Evolutionary conservation across 2,329 filamentous ascomycete genomes (phyloP), one percentile per base, ranked within the genome.

Genomic region (Geosmithia flava): DNA sequence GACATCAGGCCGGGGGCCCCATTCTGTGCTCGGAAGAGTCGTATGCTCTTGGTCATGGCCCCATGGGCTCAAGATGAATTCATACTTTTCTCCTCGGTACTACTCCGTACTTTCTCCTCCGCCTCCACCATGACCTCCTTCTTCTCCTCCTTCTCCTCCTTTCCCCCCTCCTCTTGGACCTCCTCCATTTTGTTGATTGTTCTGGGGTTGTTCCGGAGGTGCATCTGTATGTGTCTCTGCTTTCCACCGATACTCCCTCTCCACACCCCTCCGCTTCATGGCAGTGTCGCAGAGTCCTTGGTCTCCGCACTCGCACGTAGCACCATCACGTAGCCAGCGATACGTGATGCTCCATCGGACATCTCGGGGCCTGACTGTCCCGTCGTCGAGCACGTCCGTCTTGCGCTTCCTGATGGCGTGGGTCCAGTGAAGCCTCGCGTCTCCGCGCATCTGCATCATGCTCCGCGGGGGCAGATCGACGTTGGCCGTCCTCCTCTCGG

Each of bases 301-400:
- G 51, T 77, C 59, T 2, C 73, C 74, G 53, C 74, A 78, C 47
- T 71, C 70, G 50, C 74, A 78, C 11, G 64, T 62, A 1, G 59
- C 66, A 0, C 66, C 65, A 6, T 67, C 59, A 7, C 74, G 60
- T 6, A 75, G 53, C 74, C 74, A 78, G 1, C 74, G 66, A 54
- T 74, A 78, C 2, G 74, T 78, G 42, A 78, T 65, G 54, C 74
- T 78, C 74, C 74, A 78, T 7, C 74, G 63, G 29, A 75, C 63
- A 2, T 51, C 54, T 0, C 74, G 61, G 37, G 53, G 50, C 5
- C 74, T 61, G 2, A 73, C 63, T 2, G 62, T 66, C 0, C 70
- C 73, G 52, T 76, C 72, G 0, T 59, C 16, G 1, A 76, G 49
- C 0, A 58, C 60, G 49, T 77, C 74, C 3, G 68, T 77, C 56